A percentile compares a stretch with the other conserved stretches of the same genome.
Conservation (phyloP, 2,329 filamentous ascomycete genomes). For the Triangularia setosa region DNA sequence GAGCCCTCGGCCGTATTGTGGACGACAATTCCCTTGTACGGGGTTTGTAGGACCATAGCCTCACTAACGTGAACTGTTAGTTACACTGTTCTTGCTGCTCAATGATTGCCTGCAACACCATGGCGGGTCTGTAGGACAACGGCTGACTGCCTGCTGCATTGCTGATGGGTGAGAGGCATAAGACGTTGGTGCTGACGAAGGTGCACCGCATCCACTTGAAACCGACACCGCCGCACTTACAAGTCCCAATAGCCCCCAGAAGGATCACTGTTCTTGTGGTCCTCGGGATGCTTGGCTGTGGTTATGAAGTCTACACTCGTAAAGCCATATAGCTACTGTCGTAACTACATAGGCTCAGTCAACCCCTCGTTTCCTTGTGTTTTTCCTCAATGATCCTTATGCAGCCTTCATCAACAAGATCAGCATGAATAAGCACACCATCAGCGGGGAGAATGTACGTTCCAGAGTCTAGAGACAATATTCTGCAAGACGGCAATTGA, state of each 20-base stretch:
- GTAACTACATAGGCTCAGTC: background rate
- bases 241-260: background rate
- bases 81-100: background rate
- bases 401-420: background rate
- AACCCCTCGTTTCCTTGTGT: background rate
- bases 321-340: background rate
- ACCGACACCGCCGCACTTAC: background rate
- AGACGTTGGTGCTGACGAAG: background rate
- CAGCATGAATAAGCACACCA: background rate
- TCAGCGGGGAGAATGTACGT: background rate
- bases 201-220: background rate
- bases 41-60: background rate
- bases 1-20: background rate
- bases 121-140: background rate
- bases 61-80: background rate
- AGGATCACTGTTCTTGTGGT: background rate
- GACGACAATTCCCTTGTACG: background rate
- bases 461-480: conserved; percentile 11
- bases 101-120: background rate
- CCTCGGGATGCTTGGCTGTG: background rate
- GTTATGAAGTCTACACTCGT: background rate
- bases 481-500: background rate
- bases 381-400: background rate
- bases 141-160: background rate
- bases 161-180: background rate